These are phyloP conservation scores for Malus sylvestris DNA, from an alignment of 306 rosid species.

Conservation along the genomic window DNA sequence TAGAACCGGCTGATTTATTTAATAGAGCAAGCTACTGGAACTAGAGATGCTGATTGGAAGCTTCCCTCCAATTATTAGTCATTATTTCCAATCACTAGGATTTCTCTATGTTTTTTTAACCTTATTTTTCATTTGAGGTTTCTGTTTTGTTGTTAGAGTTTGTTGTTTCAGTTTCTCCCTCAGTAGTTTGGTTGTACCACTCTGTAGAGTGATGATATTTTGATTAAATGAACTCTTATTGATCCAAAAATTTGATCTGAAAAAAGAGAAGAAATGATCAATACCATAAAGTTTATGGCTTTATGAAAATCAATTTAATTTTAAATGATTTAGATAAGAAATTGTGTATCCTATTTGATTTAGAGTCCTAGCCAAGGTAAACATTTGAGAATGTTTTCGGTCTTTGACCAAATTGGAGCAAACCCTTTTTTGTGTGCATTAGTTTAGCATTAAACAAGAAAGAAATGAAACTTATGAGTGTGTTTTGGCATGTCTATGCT, in stretches of 20 bases:
- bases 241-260: not conserved
- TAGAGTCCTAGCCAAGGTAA: not conserved
- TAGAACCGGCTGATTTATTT: not conserved
- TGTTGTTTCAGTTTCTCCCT: not conserved
- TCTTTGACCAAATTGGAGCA: not conserved
- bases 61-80: not conserved
- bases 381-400: not conserved
- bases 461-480: not conserved
- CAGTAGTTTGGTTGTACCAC: not conserved
- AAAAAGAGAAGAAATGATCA: not conserved
- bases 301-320: not conserved
- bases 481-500: not conserved
- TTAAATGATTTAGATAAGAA: not conserved
- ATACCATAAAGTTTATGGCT: not conserved
- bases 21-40: not conserved
- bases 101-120: not conserved
- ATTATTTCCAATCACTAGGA: not conserved
- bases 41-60: not conserved
- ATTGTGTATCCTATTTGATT: not conserved
- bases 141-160: not conserved
- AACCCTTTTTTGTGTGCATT: not conserved
- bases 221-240: not conserved
- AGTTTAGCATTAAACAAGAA: not conserved
- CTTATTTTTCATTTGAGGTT: not conserved
- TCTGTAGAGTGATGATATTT: not conserved